These are phyloP conservation scores for Trypanosomatidae sp. DNA, from an alignment of 208 protist species.

Conservation along the genomic window DNA sequence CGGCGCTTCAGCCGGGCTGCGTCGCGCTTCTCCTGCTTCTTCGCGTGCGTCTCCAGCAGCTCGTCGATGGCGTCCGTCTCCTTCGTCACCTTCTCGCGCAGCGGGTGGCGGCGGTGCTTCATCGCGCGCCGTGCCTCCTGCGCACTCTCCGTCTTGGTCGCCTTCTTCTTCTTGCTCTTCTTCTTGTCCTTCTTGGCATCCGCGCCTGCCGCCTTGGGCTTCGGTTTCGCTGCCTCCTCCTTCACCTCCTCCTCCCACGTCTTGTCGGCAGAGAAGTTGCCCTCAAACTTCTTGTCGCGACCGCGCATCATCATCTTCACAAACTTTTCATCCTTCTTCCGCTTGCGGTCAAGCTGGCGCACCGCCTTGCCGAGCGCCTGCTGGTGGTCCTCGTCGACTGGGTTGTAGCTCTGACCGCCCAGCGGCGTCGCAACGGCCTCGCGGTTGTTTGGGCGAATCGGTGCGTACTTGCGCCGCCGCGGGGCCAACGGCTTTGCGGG, in stretches of 20 bases:
- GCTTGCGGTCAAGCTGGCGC: constrained; percentile 60
- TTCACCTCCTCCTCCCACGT: constrained; percentile 83
- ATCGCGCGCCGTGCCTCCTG: constrained; percentile 48
- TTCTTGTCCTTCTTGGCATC: constrained; percentile 11
- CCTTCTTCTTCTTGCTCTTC: constrained; percentile 33
- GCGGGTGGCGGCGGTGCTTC: constrained; percentile 75
- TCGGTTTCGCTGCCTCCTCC: constrained; percentile 23
- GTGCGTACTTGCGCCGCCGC: constrained; percentile 73
- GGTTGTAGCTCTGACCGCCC: constrained; percentile 88
- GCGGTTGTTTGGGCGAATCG: constrained; percentile 79
- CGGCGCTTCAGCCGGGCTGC: constrained; percentile 39
- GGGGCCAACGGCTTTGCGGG: constrained; percentile 55
- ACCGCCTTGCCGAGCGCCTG: constrained; percentile 58
- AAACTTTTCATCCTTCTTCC: constrained; percentile 69
- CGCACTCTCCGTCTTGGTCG: constrained; percentile 25
- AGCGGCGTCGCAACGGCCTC: constrained; percentile 69
- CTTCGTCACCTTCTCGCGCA: constrained; percentile 39
- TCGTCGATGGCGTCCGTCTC: constrained; percentile 63
- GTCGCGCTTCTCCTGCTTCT: constrained; percentile 38
- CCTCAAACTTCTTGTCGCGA: constrained; percentile 37
- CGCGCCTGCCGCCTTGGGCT: too few relatives aligned
- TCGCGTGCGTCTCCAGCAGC: constrained; percentile 39
- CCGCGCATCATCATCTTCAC: constrained; percentile 66
- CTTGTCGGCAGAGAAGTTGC: constrained; percentile 71
- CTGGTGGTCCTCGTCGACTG: constrained; percentile 74